A percentile compares a stretch with the other conserved stretches of the same genome.
Evolutionary conservation across 2,329 filamentous ascomycete genomes (phyloP).

Genomic region (Graphilbum fragrans): DNA sequence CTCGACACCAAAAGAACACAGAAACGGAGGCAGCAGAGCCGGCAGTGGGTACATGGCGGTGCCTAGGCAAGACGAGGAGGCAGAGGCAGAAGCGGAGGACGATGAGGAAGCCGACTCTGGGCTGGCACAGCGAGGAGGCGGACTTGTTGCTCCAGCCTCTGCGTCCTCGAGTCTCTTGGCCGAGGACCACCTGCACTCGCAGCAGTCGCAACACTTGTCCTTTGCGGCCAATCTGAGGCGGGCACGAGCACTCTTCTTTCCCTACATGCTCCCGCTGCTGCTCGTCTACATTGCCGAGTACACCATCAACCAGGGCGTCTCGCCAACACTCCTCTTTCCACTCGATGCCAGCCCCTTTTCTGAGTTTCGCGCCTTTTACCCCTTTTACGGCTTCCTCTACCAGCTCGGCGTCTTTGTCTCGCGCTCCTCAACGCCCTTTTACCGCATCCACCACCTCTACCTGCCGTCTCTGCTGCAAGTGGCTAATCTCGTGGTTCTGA

Average conservation of each 20-base stretch:
- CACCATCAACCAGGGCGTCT: conserved; percentile 90
- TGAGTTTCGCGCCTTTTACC: conserved; percentile 80
- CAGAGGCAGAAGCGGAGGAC: conserved; percentile 4
- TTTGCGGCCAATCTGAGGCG: conserved; percentile 48
- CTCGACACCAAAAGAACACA: conserved; percentile 5
- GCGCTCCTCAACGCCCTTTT: conserved; percentile 77
- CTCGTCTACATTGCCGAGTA: conserved; percentile 95
- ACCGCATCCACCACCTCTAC: conserved; percentile 73
- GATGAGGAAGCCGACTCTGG: background rate
- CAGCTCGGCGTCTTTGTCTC: conserved; percentile 93
- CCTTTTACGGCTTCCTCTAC: conserved; percentile 89
- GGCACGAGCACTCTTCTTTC: conserved; percentile 57
- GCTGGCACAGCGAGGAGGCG: conserved; percentile 13
- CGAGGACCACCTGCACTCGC: background rate
- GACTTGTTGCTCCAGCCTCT: conserved; percentile 31
- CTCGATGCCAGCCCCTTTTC: conserved; percentile 63
- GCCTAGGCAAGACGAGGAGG: background rate
- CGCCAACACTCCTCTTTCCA: conserved; percentile 82
- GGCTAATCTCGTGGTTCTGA: conserved; percentile 61
- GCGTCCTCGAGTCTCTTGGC: conserved; percentile 22
- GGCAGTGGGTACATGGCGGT: conserved; percentile 14
- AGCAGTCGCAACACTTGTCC: conserved; percentile 3
- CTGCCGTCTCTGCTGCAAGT: conserved; percentile 72
- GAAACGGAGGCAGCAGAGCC: conserved; percentile 16
- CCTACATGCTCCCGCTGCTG: conserved; percentile 79